Base-by-base conservation (phyloP, 2,329 filamentous ascomycete species). In the Aciculosporium take region DNA sequence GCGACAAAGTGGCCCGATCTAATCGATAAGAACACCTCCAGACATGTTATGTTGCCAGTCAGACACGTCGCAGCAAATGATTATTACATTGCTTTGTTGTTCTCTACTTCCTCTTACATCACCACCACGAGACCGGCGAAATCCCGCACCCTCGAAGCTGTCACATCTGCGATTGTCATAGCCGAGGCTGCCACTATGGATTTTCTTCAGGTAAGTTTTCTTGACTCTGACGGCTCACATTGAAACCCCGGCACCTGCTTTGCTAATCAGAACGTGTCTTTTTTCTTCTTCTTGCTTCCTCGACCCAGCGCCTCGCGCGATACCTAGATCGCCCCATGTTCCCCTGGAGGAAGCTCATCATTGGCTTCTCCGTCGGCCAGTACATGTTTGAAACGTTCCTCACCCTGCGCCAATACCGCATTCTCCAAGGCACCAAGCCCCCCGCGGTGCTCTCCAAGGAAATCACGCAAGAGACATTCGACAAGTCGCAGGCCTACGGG, bases 281-380 rank as follows among this genome's bases (percentile, higher is more conserved):
- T n/a, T n/a, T n/a, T n/a, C n/a, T n/a, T n/a, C n/a, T n/a, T 25
- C n/a, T 40, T 1, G 7, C 9, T 27, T 32, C 29, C 35, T 17
- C 18, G 15, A 8, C 37, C 37, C 56, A 81, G 76, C 74, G 74
- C 68, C 79, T 96, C 52, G 85, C 86, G 58, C 77, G 76, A 62
- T 79, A 83, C 63, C 81, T 96, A 55, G 91, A 98, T 69, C 79
- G 84, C 57, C 88, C 89, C 44, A 71, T 84, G 57, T 94, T 96
- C 68, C 89, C 91, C 42, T 98, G 91, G 91, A 98, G 95, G 76
- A 83, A 79, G 60, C 78, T 98, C 54, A 88, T 98, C 55, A 75
- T 96, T 53, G 84, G 87, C 55, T 98, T 98, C 68, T 94, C 87
- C 24, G 61, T 96, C 53, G 86, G 83, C 46, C 86, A 98, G 60